These are phyloP conservation scores for Fusarium transvaalense DNA, from an alignment of 2,329 filamentous ascomycete species.

Conservation along the genomic window DNA sequence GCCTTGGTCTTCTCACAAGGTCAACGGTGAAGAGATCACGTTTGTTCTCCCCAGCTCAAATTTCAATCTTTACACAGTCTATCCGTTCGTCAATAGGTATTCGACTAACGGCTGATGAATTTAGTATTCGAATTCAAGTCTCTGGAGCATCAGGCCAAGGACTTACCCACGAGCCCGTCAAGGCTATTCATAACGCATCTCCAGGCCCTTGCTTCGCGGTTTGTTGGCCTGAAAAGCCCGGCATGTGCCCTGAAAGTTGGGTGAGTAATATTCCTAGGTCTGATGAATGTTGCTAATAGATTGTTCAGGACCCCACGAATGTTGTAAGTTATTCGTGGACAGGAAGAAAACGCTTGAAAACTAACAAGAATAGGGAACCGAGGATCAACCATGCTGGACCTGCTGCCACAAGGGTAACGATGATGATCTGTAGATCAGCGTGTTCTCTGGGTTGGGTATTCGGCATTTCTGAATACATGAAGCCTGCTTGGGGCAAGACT, in stretches of 20 bases:
- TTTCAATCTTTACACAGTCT: neutral
- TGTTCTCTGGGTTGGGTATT: neutral
- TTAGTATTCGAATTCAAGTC: conserved; percentile 33
- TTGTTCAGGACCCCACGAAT: neutral
- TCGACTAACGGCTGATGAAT: neutral
- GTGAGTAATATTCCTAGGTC: neutral
- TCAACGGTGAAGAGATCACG: conserved; percentile 33
- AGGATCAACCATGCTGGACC: conserved; percentile 17
- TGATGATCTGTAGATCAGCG: neutral
- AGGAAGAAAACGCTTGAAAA: fast-evolving
- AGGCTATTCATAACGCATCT: neutral
- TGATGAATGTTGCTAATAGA: neutral
- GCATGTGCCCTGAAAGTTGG: conserved; percentile 16
- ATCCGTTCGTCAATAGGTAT: fast-evolving
- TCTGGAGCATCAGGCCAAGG: neutral
- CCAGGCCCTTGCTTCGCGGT: neutral
- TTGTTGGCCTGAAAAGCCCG: conserved; percentile 10
- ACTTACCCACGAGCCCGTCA: neutral
- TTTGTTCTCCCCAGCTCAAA: neutral
- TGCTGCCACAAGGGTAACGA: conserved; percentile 9
- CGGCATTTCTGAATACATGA: fast-evolving
- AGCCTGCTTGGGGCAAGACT: no score
- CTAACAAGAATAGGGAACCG: conserved; percentile 23
- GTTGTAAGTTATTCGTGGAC: conserved; percentile 1
- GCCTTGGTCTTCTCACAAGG: conserved; percentile 27